Evolutionary conservation across 441 rosid species (phyloP), one percentile per base, ranked within the genome.

Genomic region (Erysimum pusillum): DNA sequence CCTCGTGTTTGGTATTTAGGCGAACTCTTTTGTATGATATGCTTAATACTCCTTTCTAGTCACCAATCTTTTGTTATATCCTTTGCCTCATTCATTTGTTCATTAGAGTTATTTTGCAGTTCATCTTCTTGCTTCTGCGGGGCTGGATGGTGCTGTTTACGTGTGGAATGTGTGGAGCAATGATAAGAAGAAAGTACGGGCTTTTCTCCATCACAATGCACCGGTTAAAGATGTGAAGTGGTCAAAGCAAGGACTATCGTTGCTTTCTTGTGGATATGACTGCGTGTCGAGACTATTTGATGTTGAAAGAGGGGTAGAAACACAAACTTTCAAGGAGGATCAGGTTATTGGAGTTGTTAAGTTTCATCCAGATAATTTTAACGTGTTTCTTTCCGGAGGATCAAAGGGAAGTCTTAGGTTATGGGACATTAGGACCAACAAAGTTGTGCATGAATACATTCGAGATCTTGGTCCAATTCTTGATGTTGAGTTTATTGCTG

Each of bases 41-140:
- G 72, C 31, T 56, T 44, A n/a, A n/a, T 10, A 9, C 31, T 53
- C 3, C 14, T 14, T 57, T 64, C 9, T 38, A 25, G 61, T 62
- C 1, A 6, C 6, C 14, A n/a, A 35, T 44, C 45, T 2, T 66
- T 42, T 57, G 36, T 61, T 74, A 22, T 68, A 7, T 42, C 51
- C 12, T 65, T 78, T 63, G 69, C 62, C 84, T 82, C 77, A 78
- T 81, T 84, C 79, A 85, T 80, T 71, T 81, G 84, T 85, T 85
- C 82, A 80, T 79, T 78, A 69, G 83, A 81, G 78, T 79, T 84
- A 51, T 85, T 87, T 42, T 87, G 79, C 94, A 90, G 97, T 87
- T 86, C 92, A 91, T 76, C 96, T 92, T 78, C 96, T 92, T 83
- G 96, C 96, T 77, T 92, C 94, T 75, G 92, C 91, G 71, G 96